Conservation (phyloP, 2,329 filamentous ascomycete genomes). For the Bertia moriformis region DNA sequence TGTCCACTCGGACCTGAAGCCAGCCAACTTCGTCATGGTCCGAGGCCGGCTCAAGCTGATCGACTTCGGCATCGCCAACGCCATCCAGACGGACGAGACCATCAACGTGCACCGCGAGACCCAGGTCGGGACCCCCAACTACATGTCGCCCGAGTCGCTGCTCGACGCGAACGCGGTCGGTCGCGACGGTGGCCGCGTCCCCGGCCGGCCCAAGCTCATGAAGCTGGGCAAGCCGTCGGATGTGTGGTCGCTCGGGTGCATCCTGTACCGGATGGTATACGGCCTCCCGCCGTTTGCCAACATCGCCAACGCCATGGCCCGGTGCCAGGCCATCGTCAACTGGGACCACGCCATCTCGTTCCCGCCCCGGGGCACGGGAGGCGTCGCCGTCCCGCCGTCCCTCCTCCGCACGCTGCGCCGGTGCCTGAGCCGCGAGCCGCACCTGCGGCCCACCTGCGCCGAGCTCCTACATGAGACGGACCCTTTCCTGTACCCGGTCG, state of each 20-base stretch:
- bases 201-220: conserved; percentile 58
- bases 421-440: conserved; percentile 47
- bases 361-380: conserved; percentile 55
- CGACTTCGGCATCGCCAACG: conserved; percentile 96
- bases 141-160: conserved; percentile 93
- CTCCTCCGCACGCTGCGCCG: conserved; percentile 46
- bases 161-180: conserved; percentile 65
- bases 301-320: conserved; percentile 72
- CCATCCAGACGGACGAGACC: conserved; percentile 87
- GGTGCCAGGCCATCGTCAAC: conserved; percentile 77
- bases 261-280: conserved; percentile 95
- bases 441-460: conserved; percentile 46
- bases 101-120: conserved; percentile 94
- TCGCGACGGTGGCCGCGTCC: conserved; percentile 30
- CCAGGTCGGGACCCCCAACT: conserved; percentile 91
- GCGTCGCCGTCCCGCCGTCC: conserved; percentile 38
- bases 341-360: conserved; percentile 62
- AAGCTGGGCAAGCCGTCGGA: conserved; percentile 92
- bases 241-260: conserved; percentile 91
- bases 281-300: conserved; percentile 92
- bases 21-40: conserved; percentile 89
- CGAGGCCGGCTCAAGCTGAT: conserved; percentile 86
- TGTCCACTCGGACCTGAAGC: conserved; percentile 92
- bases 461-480: conserved; percentile 44
- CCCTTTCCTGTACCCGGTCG: conserved; percentile 48